Base-by-base conservation (phyloP, 1,284 basidiomycete genomes). In the Ustilago sp. region DNA sequence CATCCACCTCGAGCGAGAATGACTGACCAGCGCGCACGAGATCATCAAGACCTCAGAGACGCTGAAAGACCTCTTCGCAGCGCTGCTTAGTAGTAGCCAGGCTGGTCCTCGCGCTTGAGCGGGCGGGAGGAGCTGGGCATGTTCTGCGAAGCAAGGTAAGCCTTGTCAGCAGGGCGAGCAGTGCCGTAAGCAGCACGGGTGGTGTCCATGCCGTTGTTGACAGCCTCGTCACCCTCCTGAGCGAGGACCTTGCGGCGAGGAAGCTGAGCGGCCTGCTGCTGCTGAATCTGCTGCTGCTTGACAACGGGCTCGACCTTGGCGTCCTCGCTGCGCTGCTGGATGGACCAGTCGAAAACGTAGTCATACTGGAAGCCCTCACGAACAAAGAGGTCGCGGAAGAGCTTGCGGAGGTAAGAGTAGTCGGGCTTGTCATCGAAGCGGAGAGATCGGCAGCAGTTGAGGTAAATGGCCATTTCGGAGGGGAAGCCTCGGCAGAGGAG, bases 361-460 rank as follows among this genome's bases (percentile, higher is more conserved):
- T 86, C 85, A 72, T 86, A 86, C 80, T 86, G 85, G 84, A 85
- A 86, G 51, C 85, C 85, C 74, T 86, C 85, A 48, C 85, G 82
- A 15, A 86, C 85, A 50, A 86, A 86, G 50, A 86, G 78, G 71
- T 90, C 85, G 56, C 85, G 83, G 84, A 86, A 86, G 59, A 86
- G 81, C 75, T 86, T 86, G 68, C 85, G 83, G 23, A 86, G 79
- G 81, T 86, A 86, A 47, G 80, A 83, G 84, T 86, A 86, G 80
- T 86, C 85, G 57, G 85, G 85, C 76, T 85, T 85, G 81, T 86
- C 85, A 62, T 86, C 85, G 71, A 86, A 86, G 65, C 85, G 83
- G 36, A 86, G 81, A n/a, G 85, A 86, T 55, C 85, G 82, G 72
- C 85, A 86, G 81, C 84, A 86, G 81, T 86, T 86, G 68, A 86